A percentile compares a stretch with the other conserved stretches of the same genome.
These are phyloP conservation scores for Pythium sukuiense DNA, from an alignment of 352 stramenopile genomes.

Conservation along the genomic window DNA sequence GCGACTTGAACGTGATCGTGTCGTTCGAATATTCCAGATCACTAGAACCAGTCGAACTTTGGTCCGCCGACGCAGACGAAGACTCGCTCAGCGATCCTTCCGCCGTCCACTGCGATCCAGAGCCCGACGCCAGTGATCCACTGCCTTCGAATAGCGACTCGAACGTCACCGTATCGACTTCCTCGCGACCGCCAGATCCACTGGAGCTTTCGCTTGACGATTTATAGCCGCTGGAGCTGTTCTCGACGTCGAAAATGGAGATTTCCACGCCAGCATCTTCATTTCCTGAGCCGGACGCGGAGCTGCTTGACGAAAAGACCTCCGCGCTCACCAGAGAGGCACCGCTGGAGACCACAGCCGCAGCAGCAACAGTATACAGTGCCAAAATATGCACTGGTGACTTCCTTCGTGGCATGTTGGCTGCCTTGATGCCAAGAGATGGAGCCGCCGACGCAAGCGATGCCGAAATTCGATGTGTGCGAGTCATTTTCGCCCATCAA, in stretches of 20 bases:
- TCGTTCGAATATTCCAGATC: background rate
- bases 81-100: background rate
- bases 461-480: background rate
- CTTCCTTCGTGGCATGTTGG: background rate
- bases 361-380: background rate
- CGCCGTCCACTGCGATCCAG: background rate
- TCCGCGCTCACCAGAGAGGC: background rate
- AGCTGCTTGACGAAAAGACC: background rate
- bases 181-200: background rate
- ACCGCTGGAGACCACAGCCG: background rate
- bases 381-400: background rate
- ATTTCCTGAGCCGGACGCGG: background rate
- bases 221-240: conserved; percentile 4
- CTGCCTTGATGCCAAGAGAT: background rate
- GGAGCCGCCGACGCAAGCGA: background rate
- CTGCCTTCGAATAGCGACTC: background rate
- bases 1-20: conserved; percentile 26
- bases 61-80: background rate
- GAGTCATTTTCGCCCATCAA: conserved; percentile 8
- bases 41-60: background rate
- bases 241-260: background rate
- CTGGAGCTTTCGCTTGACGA: background rate
- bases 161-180: background rate
- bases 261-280: background rate
- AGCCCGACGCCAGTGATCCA: background rate